These are phyloP conservation scores for Suillus fuscotomentosus DNA, from an alignment of 768 basidiomycete species.

Conservation along the genomic window DNA sequence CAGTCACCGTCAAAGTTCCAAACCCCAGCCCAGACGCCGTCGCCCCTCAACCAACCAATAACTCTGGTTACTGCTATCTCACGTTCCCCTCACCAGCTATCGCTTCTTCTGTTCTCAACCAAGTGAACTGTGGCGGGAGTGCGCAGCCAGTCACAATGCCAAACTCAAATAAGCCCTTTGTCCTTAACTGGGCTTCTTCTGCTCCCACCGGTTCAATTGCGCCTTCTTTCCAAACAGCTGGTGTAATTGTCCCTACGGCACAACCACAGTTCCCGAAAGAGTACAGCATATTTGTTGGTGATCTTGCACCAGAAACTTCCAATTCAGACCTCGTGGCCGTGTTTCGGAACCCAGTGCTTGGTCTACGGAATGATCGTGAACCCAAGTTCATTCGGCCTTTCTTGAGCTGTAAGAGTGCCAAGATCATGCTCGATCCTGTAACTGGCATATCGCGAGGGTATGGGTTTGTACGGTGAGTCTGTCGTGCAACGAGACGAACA, in stretches of 20 bases:
- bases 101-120: conserved; percentile 68
- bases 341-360: conserved; percentile 86
- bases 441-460: conserved; percentile 90
- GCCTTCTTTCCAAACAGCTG: conserved; percentile 28
- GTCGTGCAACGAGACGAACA: not conserved
- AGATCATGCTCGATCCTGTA: conserved; percentile 91
- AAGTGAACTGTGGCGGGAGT: conserved; percentile 51
- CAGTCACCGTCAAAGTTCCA: conserved; percentile 70
- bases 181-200: conserved; percentile 72
- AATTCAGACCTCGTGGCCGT: conserved; percentile 95
- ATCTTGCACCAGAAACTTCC: conserved; percentile 89
- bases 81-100: conserved; percentile 74
- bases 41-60: conserved; percentile 65
- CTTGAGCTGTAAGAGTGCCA: conserved; percentile 90
- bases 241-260: conserved; percentile 24
- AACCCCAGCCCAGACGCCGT: conserved; percentile 55
- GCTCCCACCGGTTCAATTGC: conserved; percentile 36
- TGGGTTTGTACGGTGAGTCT: conserved; percentile 81
- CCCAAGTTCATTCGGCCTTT: conserved; percentile 90
- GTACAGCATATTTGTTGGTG: conserved; percentile 93
- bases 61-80: conserved; percentile 86
- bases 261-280: conserved; percentile 74
- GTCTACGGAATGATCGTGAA: conserved; percentile 80
- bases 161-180: conserved; percentile 79
- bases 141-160: conserved; percentile 68